Evolutionary conservation across 768 basidiomycete genomes (phyloP), one percentile per base, ranked within the genome.

Genomic region (Nidula microcarpa): DNA sequence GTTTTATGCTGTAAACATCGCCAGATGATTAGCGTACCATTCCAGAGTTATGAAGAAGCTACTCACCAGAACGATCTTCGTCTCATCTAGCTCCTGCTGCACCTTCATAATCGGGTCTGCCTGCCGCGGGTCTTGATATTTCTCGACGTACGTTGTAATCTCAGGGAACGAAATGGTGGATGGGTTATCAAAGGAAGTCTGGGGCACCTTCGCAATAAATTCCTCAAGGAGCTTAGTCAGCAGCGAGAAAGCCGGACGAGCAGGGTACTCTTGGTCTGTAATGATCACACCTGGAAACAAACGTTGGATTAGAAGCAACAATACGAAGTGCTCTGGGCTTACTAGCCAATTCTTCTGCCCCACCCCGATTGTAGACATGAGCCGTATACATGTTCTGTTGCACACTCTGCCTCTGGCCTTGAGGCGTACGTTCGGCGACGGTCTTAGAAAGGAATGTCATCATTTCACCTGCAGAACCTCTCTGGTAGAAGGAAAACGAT

Each of bases 41-140:
- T 6, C 6, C 4, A 30, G 35, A 41, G 34, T 49, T 14, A 51
- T 47, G 33, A 3, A 13, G 16, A 36, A 23, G 14, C 49, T 32
- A 77, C 90, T 55, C 62, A 96, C 95, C 69, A 99, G 74, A 45
- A 98, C 85, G 60, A 99, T 96, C 87, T 99, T 99, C 3, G 97
- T 98, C 75, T 99, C 97, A 67, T 99, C 97, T 50, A 99, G 73
- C 66, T 99, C 97, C 65, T 94, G 89, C 69, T 99, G 97, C 10
- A 99, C 97, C 58, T 87, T 82, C 95, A 98, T 96, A 65, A 99
- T 98, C 16, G 91, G 87, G 74, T 99, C 96, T 5, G 96, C 96
- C 72, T 98, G 94, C 58, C 85, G 81, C 8, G 96, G 96, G 70
- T 99, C 96, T 73, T 99, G 96, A 67, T 97, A 98, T 71, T 94